Base-by-base conservation (phyloP, 371 early-diverging fungal genomes). In the Rhizopus microsporus region DNA sequence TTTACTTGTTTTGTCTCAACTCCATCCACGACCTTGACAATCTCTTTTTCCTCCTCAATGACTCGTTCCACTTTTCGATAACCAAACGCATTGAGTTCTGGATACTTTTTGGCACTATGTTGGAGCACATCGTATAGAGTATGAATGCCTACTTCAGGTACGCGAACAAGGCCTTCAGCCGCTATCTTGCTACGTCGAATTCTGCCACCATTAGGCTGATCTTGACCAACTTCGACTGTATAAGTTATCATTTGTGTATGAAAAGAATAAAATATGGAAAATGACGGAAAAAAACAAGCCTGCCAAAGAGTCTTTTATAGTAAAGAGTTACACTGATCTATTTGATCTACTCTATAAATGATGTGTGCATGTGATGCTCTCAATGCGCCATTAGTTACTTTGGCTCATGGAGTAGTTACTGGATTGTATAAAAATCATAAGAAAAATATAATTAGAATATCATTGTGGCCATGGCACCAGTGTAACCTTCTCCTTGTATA, bases 11-110 rank as follows among this genome's bases (percentile, higher is more conserved):
- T 86, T 43, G 65, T 68, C 60, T 86, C 84, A 40, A 81, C 83
- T 50, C 84, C 90, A 49, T 78, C 74, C 37, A 85, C 81, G n/a
- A 78, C 69, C 67, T 89, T 89, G 37, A 74, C 79, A 44, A 94
- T 72, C 50, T 88, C 81, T 78, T 93, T 93, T 46, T 86, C 82
- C 65, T 94, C 93, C 56, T 88, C 85, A 54, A 89, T 59, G 43
- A 83, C 75, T 30, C 81, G 68, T 47, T 87, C 77, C 49, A 90
- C 59, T 53, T 75, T 71, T 56, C 94, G 87, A 51, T 72, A 76
- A 16, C 92, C 94, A 54, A 92, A 80, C 12, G 76, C 77, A 52
- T 80, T 72, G 64, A 74, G 64, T 56, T 75, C 76, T 31, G 76
- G 75, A 56, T 72, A 71, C 47, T 67, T 68, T 42, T 69, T 71